These are phyloP conservation scores for Alternaria incomplexa DNA, from an alignment of 2,329 filamentous ascomycete genomes.

Conservation along the genomic window DNA sequence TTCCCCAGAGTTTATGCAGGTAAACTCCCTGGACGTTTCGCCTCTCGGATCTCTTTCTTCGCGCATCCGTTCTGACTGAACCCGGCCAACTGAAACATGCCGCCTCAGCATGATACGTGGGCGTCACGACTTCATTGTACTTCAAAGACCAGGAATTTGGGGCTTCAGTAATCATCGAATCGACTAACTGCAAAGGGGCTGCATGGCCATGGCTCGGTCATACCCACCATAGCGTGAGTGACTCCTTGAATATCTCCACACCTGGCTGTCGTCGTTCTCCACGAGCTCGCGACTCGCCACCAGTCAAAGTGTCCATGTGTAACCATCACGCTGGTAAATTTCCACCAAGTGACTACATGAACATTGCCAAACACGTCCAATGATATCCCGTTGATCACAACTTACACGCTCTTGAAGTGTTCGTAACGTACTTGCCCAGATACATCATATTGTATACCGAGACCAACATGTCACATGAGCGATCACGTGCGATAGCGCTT, in stretches of 20 bases:
- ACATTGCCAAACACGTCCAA: neutral
- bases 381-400: neutral
- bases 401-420: neutral
- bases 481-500: conserved; percentile 4
- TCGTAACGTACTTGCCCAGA: neutral
- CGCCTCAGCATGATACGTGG: neutral
- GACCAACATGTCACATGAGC: neutral
- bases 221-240: neutral
- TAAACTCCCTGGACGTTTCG: conserved; percentile 9
- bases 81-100: neutral
- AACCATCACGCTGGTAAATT: neutral
- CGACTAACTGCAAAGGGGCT: neutral
- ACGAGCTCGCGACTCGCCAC: conserved; percentile 1
- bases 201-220: neutral
- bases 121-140: neutral
- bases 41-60: conserved; percentile 2
- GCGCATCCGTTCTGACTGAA: conserved; percentile 4
- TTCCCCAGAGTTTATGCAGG: conserved; percentile 4
- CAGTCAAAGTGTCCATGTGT: neutral
- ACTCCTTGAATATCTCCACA: neutral
- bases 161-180: neutral
- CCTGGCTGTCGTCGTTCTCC: neutral
- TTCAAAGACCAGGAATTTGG: neutral
- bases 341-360: neutral
- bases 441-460: neutral